Evolutionary conservation across 2,329 filamentous ascomycete genomes (phyloP).

Genomic region (Penicillium nordicum): DNA sequence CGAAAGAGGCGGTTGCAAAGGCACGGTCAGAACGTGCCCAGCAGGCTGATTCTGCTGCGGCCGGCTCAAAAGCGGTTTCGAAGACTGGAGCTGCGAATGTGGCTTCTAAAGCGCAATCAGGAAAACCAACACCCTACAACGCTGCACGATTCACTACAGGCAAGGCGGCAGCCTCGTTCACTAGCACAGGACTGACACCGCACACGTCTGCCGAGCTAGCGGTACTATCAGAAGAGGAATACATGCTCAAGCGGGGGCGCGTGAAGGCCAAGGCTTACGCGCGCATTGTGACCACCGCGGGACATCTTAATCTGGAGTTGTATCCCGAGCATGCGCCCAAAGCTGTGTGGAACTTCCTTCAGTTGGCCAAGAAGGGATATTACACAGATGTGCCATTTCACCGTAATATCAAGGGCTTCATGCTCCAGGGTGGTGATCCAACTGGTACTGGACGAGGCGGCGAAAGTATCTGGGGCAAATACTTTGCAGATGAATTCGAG

Average conservation of each 20-base stretch:
- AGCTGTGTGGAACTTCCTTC: constrained; percentile 95
- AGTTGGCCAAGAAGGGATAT: constrained; percentile 82
- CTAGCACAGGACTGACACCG: constrained; percentile 87
- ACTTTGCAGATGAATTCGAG: constrained; percentile 91
- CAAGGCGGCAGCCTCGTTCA: constrained; percentile 87
- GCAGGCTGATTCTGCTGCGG: constrained; percentile 55
- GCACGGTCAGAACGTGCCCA: constrained; percentile 69
- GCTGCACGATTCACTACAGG: constrained; percentile 89
- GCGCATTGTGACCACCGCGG: constrained; percentile 79
- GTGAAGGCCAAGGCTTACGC: constrained; percentile 90
- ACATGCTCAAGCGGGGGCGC: constrained; percentile 86
- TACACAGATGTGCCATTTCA: constrained; percentile 84
- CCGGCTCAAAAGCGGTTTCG: constrained; percentile 25
- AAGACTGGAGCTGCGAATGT: constrained; percentile 19
- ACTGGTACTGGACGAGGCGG: constrained; percentile 91
- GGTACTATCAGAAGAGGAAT: constrained; percentile 87
- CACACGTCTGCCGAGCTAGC: constrained; percentile 86
- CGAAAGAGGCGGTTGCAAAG: constrained; percentile 90
- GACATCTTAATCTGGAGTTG: constrained; percentile 82
- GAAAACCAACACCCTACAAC: constrained; percentile 63
- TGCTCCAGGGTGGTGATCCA: constrained; percentile 96
- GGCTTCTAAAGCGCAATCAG: constrained; percentile 25
- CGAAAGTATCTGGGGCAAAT: constrained; percentile 85
- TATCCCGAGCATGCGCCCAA: constrained; percentile 87
- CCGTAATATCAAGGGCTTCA: constrained; percentile 91